Percentiles rank a stretch among this genome's conserved stretches.
Evolutionary conservation across 2,329 filamentous ascomycete genomes (phyloP).

Genomic region (Phyllosticta ampelicida): DNA sequence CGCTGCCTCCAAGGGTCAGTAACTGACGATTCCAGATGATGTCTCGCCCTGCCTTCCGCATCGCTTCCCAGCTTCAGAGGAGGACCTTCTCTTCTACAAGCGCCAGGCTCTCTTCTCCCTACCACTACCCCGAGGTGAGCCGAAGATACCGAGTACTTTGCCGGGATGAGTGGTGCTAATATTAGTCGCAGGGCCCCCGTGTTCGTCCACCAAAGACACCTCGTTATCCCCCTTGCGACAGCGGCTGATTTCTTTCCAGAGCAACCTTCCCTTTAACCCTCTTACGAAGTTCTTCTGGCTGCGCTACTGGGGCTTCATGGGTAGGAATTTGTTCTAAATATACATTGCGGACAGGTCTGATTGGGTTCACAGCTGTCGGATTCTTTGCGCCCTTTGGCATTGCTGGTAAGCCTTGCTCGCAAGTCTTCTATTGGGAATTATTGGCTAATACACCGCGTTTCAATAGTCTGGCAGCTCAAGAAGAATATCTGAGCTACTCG

Average conservation of each 20-base stretch:
- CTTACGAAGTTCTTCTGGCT: conserved; percentile 74
- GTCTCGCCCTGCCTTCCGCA: conserved; percentile 53
- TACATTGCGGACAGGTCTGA: conserved; percentile 10
- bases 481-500: conserved; percentile 39
- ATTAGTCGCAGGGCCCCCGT: conserved; percentile 4
- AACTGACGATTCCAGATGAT: conserved; percentile 55
- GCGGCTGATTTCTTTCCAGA: conserved; percentile 51
- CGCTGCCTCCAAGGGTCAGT: neutral
- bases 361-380: conserved; percentile 3
- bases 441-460: conserved; percentile 15
- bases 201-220: neutral
- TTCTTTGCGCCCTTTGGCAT: conserved; percentile 35
- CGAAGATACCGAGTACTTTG: neutral
- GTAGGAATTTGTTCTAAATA: conserved; percentile 33
- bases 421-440: neutral
- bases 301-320: conserved; percentile 74
- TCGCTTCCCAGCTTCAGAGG: conserved; percentile 60
- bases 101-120: conserved; percentile 73
- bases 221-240: neutral
- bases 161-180: neutral
- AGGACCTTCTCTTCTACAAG: conserved; percentile 92
- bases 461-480: conserved; percentile 55
- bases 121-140: conserved; percentile 85
- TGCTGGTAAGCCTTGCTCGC: conserved; percentile 43
- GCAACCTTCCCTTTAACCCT: conserved; percentile 96